A percentile compares a stretch with the other conserved stretches of the same genome.
Conservation (phyloP, 2,329 filamentous ascomycete genomes). For the Aschersonia sp. region DNA sequence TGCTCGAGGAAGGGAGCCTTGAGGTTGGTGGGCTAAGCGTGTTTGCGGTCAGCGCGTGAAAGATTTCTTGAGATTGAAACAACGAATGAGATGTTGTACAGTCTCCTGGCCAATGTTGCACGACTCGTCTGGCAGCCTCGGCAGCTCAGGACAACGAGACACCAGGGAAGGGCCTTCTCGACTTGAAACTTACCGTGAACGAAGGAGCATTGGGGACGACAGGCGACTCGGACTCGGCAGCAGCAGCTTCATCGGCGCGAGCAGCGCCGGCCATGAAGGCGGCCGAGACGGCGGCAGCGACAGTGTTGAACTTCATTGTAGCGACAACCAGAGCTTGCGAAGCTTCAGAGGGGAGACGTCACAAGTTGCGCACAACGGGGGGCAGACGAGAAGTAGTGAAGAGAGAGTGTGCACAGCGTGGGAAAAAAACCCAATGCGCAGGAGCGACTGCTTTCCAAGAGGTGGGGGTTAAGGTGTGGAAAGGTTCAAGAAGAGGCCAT, state of each 20-base stretch:
- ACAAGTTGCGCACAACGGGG: slow-evolving; percentile 6
- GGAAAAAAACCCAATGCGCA: slow-evolving; percentile 12
- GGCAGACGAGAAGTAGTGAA: slow-evolving; percentile 7
- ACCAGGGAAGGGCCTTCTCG: neutral
- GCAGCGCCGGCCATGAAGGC: slow-evolving; percentile 56
- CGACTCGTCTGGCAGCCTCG: neutral
- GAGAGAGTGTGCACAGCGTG: slow-evolving; percentile 3
- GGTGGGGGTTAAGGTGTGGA: slow-evolving; percentile 10
- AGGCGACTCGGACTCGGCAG: slow-evolving; percentile 47
- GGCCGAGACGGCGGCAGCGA: slow-evolving; percentile 62
- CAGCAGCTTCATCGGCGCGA: slow-evolving; percentile 51
- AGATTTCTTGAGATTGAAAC: too few species aligned
- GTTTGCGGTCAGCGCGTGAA: neutral
- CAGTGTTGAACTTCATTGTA: slow-evolving; percentile 74
- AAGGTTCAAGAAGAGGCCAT: slow-evolving; percentile 3
- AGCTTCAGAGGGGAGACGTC: slow-evolving; percentile 25
- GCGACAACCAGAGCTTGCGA: slow-evolving; percentile 1
- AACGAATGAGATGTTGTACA: too few species aligned
- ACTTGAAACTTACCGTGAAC: slow-evolving; percentile 60
- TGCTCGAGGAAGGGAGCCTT: slow-evolving; percentile 96
- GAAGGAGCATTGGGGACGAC: slow-evolving; percentile 55
- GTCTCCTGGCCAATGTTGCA: too few species aligned
- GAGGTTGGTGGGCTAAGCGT: slow-evolving; percentile 59
- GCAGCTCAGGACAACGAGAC: neutral
- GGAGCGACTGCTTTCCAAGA: slow-evolving; percentile 12